Percentiles rank a stretch among this genome's conserved stretches.
Conservation (phyloP, 116 monocot genomes). For the Papilionanthe hybrid region DNA sequence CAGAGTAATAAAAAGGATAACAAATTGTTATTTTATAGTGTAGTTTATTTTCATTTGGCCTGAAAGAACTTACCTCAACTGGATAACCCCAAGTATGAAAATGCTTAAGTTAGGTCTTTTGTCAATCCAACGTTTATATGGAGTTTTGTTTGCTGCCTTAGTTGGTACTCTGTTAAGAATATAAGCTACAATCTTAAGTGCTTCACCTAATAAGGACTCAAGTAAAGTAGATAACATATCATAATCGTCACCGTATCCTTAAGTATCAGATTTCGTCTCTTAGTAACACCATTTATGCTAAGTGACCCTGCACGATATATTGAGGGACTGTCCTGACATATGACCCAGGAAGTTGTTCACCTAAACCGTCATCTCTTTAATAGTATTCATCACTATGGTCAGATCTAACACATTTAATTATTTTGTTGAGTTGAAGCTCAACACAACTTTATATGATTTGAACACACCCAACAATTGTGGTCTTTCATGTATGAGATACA, state of each 20-base stretch:
- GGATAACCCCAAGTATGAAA: no score
- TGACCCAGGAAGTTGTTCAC: no score
- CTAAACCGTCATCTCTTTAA: no score
- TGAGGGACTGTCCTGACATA: background rate
- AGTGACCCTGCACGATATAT: background rate
- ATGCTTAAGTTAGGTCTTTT: no score
- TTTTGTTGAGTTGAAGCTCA: background rate
- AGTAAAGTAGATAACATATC: background rate
- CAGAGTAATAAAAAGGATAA: no score
- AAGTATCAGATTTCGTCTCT: background rate
- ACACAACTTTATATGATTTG: background rate
- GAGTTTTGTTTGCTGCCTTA: no score
- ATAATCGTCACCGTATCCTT: background rate
- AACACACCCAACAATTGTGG: background rate
- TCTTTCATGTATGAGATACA: background rate
- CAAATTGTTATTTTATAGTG: background rate
- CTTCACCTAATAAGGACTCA: background rate
- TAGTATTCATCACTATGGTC: background rate
- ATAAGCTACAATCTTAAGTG: no score
- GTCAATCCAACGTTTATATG: no score
- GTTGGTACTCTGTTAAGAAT: no score
- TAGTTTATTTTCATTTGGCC: background rate
- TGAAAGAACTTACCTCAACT: no score
- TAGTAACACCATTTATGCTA: background rate
- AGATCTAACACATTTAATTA: background rate